Evolutionary conservation across 192 early-diverging fungal genomes (phyloP).

Genomic region (Backusella mclennaniae): DNA sequence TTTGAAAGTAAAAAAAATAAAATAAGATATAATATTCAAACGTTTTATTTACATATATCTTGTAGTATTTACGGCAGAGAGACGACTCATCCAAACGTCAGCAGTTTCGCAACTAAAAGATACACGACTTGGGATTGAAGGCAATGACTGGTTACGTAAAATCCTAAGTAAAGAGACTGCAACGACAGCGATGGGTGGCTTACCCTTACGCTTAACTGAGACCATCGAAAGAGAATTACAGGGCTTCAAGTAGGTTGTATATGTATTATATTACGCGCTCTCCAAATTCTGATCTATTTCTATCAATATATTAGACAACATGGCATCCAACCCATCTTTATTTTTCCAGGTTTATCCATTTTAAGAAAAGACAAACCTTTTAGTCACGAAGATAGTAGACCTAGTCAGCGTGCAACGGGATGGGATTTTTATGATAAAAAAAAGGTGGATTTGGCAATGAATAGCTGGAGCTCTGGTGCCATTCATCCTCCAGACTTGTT

Average conservation of each 20-base stretch:
- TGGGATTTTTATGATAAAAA: conserved; percentile 70
- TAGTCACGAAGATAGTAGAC: conserved; percentile 61
- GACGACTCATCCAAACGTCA: conserved; percentile 55
- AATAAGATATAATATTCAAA: background rate
- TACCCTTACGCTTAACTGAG: conserved; percentile 54
- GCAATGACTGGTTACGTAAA: conserved; percentile 75
- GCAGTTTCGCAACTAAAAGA: conserved; percentile 59
- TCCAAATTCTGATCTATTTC: background rate
- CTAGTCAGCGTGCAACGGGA: conserved; percentile 55
- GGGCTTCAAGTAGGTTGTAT: conserved; percentile 50
- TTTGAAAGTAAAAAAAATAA: conserved; percentile 30
- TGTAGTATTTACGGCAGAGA: conserved; percentile 52
- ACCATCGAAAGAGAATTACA: conserved; percentile 68
- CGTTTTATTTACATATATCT: background rate
- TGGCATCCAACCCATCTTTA: conserved; percentile 73
- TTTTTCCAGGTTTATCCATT: conserved; percentile 71
- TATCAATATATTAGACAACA: conserved; percentile 38
- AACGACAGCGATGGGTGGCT: conserved; percentile 63
- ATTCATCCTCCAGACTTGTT: conserved; percentile 62
- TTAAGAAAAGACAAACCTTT: conserved; percentile 71
- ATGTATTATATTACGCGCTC: background rate
- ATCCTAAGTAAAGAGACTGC: conserved; percentile 61
- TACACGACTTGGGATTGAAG: conserved; percentile 77
- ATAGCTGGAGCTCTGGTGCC: conserved; percentile 53
- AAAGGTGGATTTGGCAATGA: conserved; percentile 56